A percentile compares a stretch with the other conserved stretches of the same genome.
These are phyloP conservation scores for Fusarium ramigenum DNA, from an alignment of 2,329 filamentous ascomycete species.

Conservation along the genomic window DNA sequence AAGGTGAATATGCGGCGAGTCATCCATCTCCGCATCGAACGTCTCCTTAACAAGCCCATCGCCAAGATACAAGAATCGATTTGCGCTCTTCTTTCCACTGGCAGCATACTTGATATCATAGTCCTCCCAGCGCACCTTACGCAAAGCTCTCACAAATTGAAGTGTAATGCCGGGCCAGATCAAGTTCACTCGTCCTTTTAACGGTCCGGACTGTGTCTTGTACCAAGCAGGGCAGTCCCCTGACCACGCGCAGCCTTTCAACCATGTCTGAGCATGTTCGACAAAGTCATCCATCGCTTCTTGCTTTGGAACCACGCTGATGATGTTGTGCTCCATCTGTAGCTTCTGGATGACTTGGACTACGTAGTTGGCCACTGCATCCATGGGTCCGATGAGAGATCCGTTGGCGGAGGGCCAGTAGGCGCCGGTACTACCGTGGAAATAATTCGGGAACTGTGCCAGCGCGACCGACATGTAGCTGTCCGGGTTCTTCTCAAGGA, in stretches of 20 bases:
- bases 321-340: not conserved
- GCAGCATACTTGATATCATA: not conserved
- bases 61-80: not conserved
- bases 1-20: not conserved
- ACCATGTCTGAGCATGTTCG: not conserved
- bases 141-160: not conserved
- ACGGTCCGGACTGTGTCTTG: not conserved
- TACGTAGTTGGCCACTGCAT: not conserved
- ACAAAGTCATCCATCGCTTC: not conserved
- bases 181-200: not conserved
- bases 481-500: not conserved
- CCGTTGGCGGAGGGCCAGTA: not conserved
- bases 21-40: fast-evolving
- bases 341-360: not conserved
- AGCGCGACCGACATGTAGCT: not conserved
- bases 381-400: not conserved
- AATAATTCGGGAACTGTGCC: not conserved
- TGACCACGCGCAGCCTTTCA: not conserved
- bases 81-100: not conserved
- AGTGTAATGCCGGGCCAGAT: not conserved
- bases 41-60: not conserved
- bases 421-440: not conserved
- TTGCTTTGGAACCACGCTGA: not conserved
- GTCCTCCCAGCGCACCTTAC: not conserved
- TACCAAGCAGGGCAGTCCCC: not conserved